Conservation (phyloP, 2,329 filamentous ascomycete genomes). For the Aureobasidium vineae region DNA sequence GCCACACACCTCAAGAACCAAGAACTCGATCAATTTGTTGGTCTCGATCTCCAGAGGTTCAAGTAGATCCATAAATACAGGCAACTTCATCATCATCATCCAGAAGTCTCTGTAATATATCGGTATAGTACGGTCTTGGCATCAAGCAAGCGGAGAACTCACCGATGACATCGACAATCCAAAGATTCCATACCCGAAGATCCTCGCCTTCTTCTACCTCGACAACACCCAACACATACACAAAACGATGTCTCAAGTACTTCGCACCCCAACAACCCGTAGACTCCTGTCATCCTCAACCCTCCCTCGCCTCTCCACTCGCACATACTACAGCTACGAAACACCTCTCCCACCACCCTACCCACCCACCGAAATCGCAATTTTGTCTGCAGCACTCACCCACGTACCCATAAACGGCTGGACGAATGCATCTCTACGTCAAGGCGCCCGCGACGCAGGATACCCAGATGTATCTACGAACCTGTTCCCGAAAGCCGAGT, state of each 20-base stretch:
- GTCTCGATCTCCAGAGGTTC: no score
- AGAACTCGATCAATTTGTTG: no score
- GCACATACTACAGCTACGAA: slow-evolving; percentile 69
- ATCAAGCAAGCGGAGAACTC: slow-evolving; percentile 4
- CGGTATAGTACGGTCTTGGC: slow-evolving; percentile 13
- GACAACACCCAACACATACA: background rate
- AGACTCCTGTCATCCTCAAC: slow-evolving; percentile 28
- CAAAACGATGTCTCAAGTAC: background rate
- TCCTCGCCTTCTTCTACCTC: background rate
- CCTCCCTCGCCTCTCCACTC: slow-evolving; percentile 32
- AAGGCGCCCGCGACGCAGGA: slow-evolving; percentile 78
- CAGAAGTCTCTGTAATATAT: background rate
- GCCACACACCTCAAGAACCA: no score
- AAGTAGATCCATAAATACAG: no score
- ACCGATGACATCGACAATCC: slow-evolving; percentile 16
- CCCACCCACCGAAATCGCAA: slow-evolving; percentile 66
- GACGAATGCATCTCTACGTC: slow-evolving; percentile 66
- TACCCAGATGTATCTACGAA: slow-evolving; percentile 85
- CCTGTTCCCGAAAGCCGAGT: slow-evolving; percentile 74
- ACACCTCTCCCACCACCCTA: slow-evolving; percentile 64
- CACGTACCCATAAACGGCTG: slow-evolving; percentile 85
- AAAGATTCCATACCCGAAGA: background rate
- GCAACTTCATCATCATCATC: no score
- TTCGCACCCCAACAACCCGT: background rate
- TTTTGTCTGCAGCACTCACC: slow-evolving; percentile 75